Conservation (phyloP, 208 protist species). For the Leishmania arabica region DNA sequence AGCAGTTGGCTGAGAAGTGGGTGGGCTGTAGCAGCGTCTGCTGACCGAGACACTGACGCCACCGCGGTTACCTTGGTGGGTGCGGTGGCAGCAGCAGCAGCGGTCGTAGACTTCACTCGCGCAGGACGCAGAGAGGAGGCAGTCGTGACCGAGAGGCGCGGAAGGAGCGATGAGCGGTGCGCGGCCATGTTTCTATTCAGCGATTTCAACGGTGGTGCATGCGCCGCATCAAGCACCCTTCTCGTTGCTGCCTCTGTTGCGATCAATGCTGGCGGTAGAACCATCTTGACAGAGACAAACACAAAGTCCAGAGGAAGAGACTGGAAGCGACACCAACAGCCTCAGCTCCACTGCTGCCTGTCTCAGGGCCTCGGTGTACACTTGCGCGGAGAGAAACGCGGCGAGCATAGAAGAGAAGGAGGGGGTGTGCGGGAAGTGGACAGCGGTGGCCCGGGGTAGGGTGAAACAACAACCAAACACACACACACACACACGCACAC, state of each 20-base stretch:
- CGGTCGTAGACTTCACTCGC: slow-evolving; percentile 1
- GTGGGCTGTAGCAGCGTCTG: neutral
- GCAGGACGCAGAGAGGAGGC: slow-evolving; percentile 14
- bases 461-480: neutral
- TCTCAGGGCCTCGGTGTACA: neutral
- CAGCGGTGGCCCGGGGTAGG: too few relatives aligned
- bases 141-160: neutral
- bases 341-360: neutral
- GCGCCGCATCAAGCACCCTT: neutral
- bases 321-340: neutral
- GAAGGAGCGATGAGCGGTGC: slow-evolving; percentile 1
- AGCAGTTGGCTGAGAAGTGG: slow-evolving; percentile 6
- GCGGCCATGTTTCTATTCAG: neutral
- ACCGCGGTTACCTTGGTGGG: neutral
- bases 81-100: neutral
- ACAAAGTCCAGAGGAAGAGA: neutral
- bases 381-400: neutral
- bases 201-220: neutral
- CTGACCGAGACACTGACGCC: neutral
- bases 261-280: neutral
- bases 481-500: neutral
- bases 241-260: neutral
- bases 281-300: neutral
- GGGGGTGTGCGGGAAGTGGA: neutral
- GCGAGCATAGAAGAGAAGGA: neutral